Evolutionary conservation across 345 rosid species (phyloP).

Genomic region (Raphanus sativus): DNA sequence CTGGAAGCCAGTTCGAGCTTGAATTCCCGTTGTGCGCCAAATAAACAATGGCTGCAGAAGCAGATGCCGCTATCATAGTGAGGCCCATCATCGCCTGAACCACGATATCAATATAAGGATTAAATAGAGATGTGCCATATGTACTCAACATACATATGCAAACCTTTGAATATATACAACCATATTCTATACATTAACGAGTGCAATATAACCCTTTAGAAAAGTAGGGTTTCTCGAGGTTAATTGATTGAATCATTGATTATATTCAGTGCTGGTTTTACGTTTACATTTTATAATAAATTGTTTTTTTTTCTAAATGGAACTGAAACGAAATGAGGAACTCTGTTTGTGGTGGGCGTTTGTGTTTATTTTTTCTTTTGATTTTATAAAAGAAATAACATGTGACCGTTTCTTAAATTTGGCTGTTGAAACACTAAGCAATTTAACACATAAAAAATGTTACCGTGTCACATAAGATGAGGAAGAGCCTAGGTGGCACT

Average conservation of each 20-base stretch:
- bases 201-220: neutral
- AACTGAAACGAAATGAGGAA: neutral
- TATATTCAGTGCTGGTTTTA: neutral
- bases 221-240: neutral
- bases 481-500: constrained; percentile 53
- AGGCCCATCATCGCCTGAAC: constrained; percentile 65
- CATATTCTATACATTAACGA: neutral
- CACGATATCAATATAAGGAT: neutral
- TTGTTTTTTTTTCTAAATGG: neutral
- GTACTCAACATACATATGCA: neutral
- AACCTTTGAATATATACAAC: neutral
- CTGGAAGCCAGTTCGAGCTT: constrained; percentile 74
- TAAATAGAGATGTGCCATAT: neutral
- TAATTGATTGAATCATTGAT: neutral
- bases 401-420: neutral
- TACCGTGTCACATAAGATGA: constrained; percentile 64
- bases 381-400: neutral
- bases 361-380: neutral
- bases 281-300: neutral
- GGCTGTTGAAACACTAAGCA: neutral
- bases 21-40: constrained; percentile 86
- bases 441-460: neutral
- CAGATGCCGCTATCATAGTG: constrained; percentile 52
- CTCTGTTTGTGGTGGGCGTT: neutral
- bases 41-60: constrained; percentile 77